These are phyloP conservation scores for Phytophthora ramorum DNA, from an alignment of 352 stramenopile species.

Conservation along the genomic window DNA sequence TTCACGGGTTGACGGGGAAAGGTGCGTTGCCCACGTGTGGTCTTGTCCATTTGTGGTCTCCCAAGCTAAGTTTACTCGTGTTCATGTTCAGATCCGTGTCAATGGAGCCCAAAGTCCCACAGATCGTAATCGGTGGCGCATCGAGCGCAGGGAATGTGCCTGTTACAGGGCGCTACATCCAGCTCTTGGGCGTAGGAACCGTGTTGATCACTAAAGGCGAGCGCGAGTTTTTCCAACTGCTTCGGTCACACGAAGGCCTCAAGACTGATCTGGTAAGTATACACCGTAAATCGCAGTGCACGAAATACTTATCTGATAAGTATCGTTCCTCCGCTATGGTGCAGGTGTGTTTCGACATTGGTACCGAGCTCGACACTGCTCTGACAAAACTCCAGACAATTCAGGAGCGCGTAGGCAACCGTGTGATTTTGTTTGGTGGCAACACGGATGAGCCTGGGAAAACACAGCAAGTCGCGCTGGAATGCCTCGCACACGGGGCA, in stretches of 20 bases:
- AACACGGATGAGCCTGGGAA: conserved; percentile 40
- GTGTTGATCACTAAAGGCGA: conserved; percentile 49
- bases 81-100: conserved; percentile 26
- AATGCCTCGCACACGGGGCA: conserved; percentile 56
- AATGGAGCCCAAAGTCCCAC: conserved; percentile 59
- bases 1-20: conserved; percentile 12
- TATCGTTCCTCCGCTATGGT: neutral
- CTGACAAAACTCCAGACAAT: conserved; percentile 50
- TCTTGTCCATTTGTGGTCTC: neutral
- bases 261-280: conserved; percentile 61
- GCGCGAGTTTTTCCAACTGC: conserved; percentile 41
- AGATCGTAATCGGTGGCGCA: conserved; percentile 64
- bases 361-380: conserved; percentile 50
- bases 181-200: conserved; percentile 68
- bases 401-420: conserved; percentile 42
- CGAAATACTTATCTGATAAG: neutral
- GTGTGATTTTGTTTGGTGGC: conserved; percentile 69
- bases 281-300: neutral
- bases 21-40: conserved; percentile 11
- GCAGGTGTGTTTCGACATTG: conserved; percentile 75
- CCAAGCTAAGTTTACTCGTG: conserved; percentile 1
- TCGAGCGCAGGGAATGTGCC: conserved; percentile 45
- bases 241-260: conserved; percentile 39
- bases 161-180: conserved; percentile 72
- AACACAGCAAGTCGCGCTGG: conserved; percentile 39